Percentiles rank a stretch among this genome's conserved stretches.
These are phyloP conservation scores for Hymenoscyphus repandus DNA, from an alignment of 2,329 filamentous ascomycete species.

Conservation along the genomic window DNA sequence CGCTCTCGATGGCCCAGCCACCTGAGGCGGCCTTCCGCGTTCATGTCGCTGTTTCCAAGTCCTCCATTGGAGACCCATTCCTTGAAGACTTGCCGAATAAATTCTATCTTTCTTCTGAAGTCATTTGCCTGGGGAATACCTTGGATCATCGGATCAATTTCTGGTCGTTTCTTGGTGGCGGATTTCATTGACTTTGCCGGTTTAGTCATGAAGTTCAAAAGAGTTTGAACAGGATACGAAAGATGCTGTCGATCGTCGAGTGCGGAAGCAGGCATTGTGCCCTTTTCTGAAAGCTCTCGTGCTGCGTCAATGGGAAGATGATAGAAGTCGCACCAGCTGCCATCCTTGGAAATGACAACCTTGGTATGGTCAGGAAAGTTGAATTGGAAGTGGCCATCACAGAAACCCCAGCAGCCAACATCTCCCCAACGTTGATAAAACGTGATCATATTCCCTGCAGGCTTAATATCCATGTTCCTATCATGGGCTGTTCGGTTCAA, in stretches of 20 bases:
- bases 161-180: slow-evolving; percentile 49
- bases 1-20: slow-evolving; percentile 57
- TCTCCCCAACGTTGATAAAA: slow-evolving; percentile 80
- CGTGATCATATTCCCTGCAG: slow-evolving; percentile 56
- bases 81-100: slow-evolving; percentile 61
- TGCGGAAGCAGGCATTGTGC: slow-evolving; percentile 65
- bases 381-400: slow-evolving; percentile 76
- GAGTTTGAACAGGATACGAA: slow-evolving; percentile 65
- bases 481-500: slow-evolving; percentile 24
- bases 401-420: slow-evolving; percentile 77
- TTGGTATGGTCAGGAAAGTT: slow-evolving; percentile 89
- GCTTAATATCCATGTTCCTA: slow-evolving; percentile 33
- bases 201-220: slow-evolving; percentile 58
- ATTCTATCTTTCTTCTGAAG: slow-evolving; percentile 68
- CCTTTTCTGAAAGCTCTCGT: slow-evolving; percentile 56
- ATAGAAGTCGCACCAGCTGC: slow-evolving; percentile 73
- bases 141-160: slow-evolving; percentile 56
- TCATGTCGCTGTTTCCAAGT: slow-evolving; percentile 61
- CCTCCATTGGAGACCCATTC: slow-evolving; percentile 70
- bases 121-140: slow-evolving; percentile 66
- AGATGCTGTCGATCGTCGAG: slow-evolving; percentile 66
- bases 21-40: slow-evolving; percentile 43
- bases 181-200: slow-evolving; percentile 44
- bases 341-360: slow-evolving; percentile 69
- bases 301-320: slow-evolving; percentile 69